Evolutionary conservation across 2,329 filamentous ascomycete genomes (phyloP), one percentile per base, ranked within the genome.

Genomic region (Neophaeococcomyces mojaviensis): DNA sequence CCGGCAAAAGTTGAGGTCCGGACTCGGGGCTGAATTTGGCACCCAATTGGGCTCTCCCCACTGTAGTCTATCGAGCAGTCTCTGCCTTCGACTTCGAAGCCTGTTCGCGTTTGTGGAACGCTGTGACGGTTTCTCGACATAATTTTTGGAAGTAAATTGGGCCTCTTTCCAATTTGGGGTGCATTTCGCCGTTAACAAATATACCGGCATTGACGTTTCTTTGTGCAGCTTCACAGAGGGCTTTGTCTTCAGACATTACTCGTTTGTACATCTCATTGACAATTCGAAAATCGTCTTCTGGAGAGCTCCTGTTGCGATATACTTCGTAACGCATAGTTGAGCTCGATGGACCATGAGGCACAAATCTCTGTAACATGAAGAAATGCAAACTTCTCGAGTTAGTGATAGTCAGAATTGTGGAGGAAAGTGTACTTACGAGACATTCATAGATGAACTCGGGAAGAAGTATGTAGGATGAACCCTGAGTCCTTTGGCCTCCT

Each of bases 181-280:
- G 79, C 59, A 82, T 64, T 57, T 79, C 72, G 35, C 79, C 79
- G 54, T 75, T 79, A 58, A 78, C 64, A 49, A 81, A 82, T 41
- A 81, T 69, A 8, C 78, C 77, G 0, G 74, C 68, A 58, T 78
- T 76, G 55, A 82, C 67, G 60, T 82, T 82, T 59, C 68, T 69
- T 56, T 82, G 78, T 1, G 76, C 73, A 9, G 69, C 70, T 53
- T 71, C 66, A 63, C 78, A 82, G 16, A 82, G 71, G 7, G 72
- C 68, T 58, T 81, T 81, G 64, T 82, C 79, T 61, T 83, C 79
- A 1, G 70, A 69, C 74, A 82, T 77, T 61, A 82, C 73, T 32
- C 76, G 74, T 61, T 77, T 77, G 67, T 81, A 82, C 56, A 81
- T 77, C 31, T 73, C 63, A 58, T 69, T 73, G 61, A 82, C 77